Conservation (phyloP, 2,329 filamentous ascomycete genomes). For the Boeremia lycopersici region DNA sequence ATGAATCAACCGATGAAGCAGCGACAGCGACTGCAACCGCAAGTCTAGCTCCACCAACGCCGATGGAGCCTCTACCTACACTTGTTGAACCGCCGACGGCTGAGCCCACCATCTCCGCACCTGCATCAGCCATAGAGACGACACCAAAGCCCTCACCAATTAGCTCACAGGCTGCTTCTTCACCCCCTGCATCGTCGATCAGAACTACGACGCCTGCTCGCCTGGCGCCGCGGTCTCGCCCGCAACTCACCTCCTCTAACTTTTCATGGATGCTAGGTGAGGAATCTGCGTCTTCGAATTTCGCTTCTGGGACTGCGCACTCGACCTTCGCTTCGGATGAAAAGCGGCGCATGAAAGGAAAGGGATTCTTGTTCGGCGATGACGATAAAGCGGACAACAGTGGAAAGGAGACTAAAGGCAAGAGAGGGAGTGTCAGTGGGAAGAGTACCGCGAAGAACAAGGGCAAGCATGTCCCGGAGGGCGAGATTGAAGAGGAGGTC, state of each 20-base stretch:
- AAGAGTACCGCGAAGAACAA: conserved; percentile 28
- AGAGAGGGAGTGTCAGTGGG: conserved; percentile 28
- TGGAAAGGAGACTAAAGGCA: conserved; percentile 23
- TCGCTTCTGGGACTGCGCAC: conserved; percentile 43
- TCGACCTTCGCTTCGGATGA: conserved; percentile 44
- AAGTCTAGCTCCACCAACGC: conserved; percentile 24
- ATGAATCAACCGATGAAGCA: conserved; percentile 42
- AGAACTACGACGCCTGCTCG: conserved; percentile 27
- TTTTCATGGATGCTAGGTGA: conserved; percentile 76
- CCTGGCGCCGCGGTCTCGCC: conserved; percentile 58
- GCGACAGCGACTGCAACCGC: conserved; percentile 29
- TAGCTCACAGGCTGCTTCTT: conserved; percentile 24
- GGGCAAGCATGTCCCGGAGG: conserved; percentile 30
- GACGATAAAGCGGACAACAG: conserved; percentile 43
- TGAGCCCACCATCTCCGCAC: conserved; percentile 10
- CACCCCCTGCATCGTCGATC: conserved; percentile 17
- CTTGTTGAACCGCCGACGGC: conserved; percentile 30
- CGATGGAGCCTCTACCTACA: conserved; percentile 26
- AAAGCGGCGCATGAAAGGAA: conserved; percentile 44
- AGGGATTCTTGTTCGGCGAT: conserved; percentile 50
- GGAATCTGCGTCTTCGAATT: conserved; percentile 42
- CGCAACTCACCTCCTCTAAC: conserved; percentile 73
- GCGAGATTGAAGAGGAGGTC: conserved; percentile 44
- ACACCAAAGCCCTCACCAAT: conserved; percentile 11
- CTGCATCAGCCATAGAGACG: conserved; percentile 4